Conservation (phyloP, 139 green algal species). For the Haematococcus lacustris region DNA sequence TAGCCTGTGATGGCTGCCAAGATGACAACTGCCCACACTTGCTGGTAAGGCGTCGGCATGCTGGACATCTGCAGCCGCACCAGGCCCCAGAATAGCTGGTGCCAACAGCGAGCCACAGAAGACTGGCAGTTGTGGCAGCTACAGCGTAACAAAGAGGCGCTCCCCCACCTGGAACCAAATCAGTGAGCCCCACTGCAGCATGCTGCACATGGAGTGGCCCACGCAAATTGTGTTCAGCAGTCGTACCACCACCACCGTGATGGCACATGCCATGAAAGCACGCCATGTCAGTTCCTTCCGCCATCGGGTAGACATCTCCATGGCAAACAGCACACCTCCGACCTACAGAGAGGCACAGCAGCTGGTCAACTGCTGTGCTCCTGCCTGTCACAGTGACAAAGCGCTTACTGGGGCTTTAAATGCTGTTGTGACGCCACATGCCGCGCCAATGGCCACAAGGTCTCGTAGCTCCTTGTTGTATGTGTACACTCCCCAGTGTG, state of each 20-base stretch:
- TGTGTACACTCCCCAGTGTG: slow-evolving; percentile 49
- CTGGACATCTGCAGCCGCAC: slow-evolving; percentile 5
- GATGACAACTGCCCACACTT: slow-evolving; percentile 38
- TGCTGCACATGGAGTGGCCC: slow-evolving; percentile 26
- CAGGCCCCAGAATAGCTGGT: too few species aligned
- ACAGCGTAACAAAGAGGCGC: not conserved
- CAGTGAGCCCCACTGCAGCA: slow-evolving; percentile 39
- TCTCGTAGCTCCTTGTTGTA: slow-evolving; percentile 55
- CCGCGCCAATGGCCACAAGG: slow-evolving; percentile 47
- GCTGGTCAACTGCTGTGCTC: not conserved
- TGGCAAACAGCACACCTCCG: slow-evolving; percentile 50
- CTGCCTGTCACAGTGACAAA: not conserved
- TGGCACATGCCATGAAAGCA: slow-evolving; percentile 45
- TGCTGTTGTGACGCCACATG: slow-evolving; percentile 44
- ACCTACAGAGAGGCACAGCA: slow-evolving; percentile 14
- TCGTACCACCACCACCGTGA: slow-evolving; percentile 47
- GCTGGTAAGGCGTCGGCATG: slow-evolving; percentile 19
- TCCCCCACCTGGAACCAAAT: slow-evolving; percentile 35
- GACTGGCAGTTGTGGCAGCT: too few species aligned
- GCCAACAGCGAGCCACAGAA: too few species aligned
- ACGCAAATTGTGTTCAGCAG: slow-evolving; percentile 31
- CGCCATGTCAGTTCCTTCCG: slow-evolving; percentile 51
- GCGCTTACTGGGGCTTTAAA: slow-evolving; percentile 48
- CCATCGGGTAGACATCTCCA: slow-evolving; percentile 57
- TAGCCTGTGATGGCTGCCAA: slow-evolving; percentile 38